Evolutionary conservation across 495 filamentous ascomycete genomes (phyloP), one percentile per base, ranked within the genome.

Genomic region (Chlorociboria aeruginascens): DNA sequence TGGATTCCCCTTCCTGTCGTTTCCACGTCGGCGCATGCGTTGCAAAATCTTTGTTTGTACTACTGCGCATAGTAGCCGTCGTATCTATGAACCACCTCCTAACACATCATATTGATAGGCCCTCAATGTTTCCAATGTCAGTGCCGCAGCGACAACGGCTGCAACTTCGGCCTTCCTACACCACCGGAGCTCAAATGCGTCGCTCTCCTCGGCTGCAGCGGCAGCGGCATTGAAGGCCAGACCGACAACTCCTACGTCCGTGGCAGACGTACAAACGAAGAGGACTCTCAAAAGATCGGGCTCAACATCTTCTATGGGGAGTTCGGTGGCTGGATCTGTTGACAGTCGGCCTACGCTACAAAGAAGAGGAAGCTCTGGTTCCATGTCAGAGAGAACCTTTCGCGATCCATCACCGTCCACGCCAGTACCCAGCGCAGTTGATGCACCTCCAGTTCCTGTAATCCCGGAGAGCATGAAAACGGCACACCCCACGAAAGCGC

Each of bases 381-480:
- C 86, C 29, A 94, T 95, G 88, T 81, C 75, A 35, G 82, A 87
- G 52, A 74, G 89, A 34, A 86, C 86, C 1, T 95, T 95, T 63
- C 77, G 89, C 49, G 70, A 83, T 53, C 63, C 79, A 46, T 76
- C 87, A 50, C 70, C 86, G 51, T 69, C 73, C 38, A 64, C 68
- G 55, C 54, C 61, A 62, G 52, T 58, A 29, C 34, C 59, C 40
- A 39, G 55, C 32, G 43, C 55, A 16, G 58, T 64, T 32, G 68
- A 77, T 50, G 72, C 72, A 32, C 88, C 89, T 11, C 87, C 88
- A 3, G 77, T 94, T 13, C 89, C 86, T 12, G 67, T 73, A 2
- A 63, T 93, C 28, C 87, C 89, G 1, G 61, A 68, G 54, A 62
- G 60, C 63, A 66, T 72, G 6, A 36, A 40, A 17, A 35, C 48